A percentile compares a stretch with the other conserved stretches of the same genome.
Conservation (phyloP, 352 stramenopile species). For the Thalassiosira livingstoniorum region DNA sequence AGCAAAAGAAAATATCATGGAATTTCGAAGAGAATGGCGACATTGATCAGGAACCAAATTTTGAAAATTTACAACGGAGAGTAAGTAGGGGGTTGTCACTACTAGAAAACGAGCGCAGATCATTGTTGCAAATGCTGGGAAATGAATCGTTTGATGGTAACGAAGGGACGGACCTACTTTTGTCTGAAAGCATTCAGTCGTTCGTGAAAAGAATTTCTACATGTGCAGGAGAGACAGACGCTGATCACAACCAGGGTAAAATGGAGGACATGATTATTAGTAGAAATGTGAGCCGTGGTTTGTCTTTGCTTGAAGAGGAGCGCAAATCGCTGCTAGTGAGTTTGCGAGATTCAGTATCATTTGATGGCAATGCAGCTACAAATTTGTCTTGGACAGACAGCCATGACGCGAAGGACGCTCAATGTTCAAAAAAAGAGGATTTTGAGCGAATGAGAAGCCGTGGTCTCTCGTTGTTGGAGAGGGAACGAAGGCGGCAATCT, state of each 20-base stretch:
- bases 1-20: background rate
- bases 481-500: slow-evolving; percentile 7
- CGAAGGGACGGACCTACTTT: background rate
- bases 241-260: too few relatives aligned
- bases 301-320: background rate
- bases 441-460: background rate
- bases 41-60: too few relatives aligned
- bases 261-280: too few relatives aligned
- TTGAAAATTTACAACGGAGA: background rate
- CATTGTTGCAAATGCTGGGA: background rate
- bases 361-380: too few relatives aligned
- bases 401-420: too few relatives aligned
- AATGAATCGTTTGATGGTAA: background rate
- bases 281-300: background rate
- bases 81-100: background rate
- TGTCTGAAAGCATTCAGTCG: background rate
- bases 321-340: background rate
- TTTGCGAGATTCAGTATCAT: too few relatives aligned
- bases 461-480: background rate
- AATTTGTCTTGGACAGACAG: too few relatives aligned
- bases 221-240: too few relatives aligned
- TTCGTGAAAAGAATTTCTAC: background rate
- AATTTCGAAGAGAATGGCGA: too few relatives aligned
- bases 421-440: too few relatives aligned
- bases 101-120: background rate